Percentiles rank a stretch among this genome's conserved stretches.
Conservation (phyloP, 1,139 yeast genomes). For the Scheffersomyces titani region DNA sequence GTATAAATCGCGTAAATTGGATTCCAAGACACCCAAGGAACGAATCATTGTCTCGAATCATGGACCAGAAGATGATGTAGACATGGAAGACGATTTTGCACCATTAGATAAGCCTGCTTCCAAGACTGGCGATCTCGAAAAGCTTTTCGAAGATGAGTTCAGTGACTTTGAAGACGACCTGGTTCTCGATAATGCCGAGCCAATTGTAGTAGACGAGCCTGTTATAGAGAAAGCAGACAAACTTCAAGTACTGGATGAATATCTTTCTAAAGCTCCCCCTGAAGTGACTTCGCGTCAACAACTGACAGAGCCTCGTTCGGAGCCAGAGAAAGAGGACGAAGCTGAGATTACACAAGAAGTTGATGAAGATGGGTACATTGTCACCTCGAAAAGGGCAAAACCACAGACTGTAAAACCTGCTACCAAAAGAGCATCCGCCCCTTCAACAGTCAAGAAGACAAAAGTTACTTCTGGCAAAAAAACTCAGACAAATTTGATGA, state of each 20-base stretch:
- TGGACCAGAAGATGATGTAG: slow-evolving; percentile 15
- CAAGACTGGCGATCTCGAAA: slow-evolving; percentile 14
- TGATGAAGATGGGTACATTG: slow-evolving; percentile 45
- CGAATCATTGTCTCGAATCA: slow-evolving; percentile 33
- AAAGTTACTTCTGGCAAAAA: slow-evolving; percentile 18
- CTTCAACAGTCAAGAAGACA: slow-evolving; percentile 13
- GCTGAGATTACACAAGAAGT: neutral
- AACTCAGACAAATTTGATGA: slow-evolving; percentile 42
- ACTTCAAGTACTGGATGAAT: neutral
- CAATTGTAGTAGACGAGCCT: slow-evolving; percentile 3
- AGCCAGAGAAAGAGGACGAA: slow-evolving; percentile 1
- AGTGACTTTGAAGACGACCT: slow-evolving; percentile 17
- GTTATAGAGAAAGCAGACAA: slow-evolving; percentile 1
- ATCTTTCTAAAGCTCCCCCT: neutral
- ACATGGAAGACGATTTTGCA: slow-evolving; percentile 9
- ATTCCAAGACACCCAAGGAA: slow-evolving; percentile 33
- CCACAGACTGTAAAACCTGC: slow-evolving; percentile 12
- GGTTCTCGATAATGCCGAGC: neutral
- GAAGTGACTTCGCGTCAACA: neutral
- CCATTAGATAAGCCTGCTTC: slow-evolving; percentile 4
- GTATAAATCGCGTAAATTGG: slow-evolving; percentile 42
- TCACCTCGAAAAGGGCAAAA: slow-evolving; percentile 25
- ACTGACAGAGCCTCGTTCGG: neutral
- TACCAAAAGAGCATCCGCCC: slow-evolving; percentile 9
- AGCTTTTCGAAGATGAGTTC: slow-evolving; percentile 22